Evolutionary conservation across 441 rosid species (phyloP).

Genomic region (Croton setiger): DNA sequence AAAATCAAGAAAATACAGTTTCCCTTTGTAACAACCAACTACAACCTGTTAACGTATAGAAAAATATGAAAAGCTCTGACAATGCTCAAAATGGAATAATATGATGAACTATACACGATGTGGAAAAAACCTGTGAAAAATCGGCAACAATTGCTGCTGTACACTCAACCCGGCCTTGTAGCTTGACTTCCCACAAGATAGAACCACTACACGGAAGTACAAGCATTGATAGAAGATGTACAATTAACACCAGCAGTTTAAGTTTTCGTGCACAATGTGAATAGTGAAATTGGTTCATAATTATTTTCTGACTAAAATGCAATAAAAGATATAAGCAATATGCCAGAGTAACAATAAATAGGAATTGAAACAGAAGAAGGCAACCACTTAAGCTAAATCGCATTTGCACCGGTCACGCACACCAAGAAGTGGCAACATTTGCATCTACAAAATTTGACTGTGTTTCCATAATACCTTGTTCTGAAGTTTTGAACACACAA

Average conservation of each 20-base stretch:
- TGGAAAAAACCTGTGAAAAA: slow-evolving; percentile 67
- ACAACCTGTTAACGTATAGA: slow-evolving; percentile 50
- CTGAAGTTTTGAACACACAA: background rate
- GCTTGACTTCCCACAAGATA: slow-evolving; percentile 65
- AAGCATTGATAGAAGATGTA: slow-evolving; percentile 19
- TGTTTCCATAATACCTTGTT: background rate
- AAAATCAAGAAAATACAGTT: slow-evolving; percentile 75
- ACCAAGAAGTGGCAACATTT: background rate
- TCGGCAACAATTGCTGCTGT: slow-evolving; percentile 73
- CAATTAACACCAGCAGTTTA: background rate
- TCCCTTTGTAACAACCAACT: slow-evolving; percentile 87
- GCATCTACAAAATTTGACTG: background rate
- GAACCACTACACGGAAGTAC: slow-evolving; percentile 56
- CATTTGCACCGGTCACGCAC: background rate
- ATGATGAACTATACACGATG: slow-evolving; percentile 16
- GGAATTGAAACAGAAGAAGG: background rate
- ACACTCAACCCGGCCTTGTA: slow-evolving; percentile 84
- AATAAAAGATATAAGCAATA: background rate
- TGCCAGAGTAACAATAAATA: background rate
- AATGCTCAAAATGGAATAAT: slow-evolving; percentile 21
- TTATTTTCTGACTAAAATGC: background rate
- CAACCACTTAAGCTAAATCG: background rate
- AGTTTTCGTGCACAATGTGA: background rate
- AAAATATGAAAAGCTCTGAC: slow-evolving; percentile 16
- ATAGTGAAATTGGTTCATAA: background rate